phyloP scores from a whole-genome alignment of 129 eudicot genomes.

The Artemisia annua region DNA sequence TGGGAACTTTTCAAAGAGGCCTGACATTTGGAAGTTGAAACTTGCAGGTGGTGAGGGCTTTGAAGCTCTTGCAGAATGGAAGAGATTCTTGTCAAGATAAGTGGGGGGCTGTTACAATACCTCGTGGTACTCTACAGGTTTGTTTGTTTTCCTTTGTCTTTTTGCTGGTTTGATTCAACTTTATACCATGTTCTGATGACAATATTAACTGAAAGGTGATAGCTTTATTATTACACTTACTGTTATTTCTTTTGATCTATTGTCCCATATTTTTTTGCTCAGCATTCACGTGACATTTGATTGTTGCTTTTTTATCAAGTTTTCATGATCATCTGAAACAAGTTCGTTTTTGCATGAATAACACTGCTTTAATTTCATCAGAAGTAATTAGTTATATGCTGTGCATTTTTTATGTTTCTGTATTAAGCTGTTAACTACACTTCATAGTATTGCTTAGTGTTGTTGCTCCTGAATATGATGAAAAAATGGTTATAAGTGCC shows the following conservation, averaged over 20 bases:
- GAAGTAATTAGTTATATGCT: background rate
- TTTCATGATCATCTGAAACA: conserved; percentile 4
- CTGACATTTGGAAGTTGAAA: conserved; percentile 16
- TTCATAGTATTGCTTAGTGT: conserved; percentile 1
- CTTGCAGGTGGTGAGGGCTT: conserved; percentile 92
- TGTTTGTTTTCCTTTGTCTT: conserved; percentile 37
- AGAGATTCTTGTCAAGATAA: conserved; percentile 56
- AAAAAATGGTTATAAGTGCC: background rate
- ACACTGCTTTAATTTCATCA: background rate
- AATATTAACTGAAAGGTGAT: background rate
- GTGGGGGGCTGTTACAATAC: conserved; percentile 83
- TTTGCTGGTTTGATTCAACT: background rate
- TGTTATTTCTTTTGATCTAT: background rate
- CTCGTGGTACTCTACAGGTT: conserved; percentile 99
- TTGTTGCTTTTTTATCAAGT: background rate
- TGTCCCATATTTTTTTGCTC: background rate
- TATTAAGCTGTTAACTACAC: background rate
- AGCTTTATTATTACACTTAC: background rate
- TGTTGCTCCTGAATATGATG: conserved; percentile 7
- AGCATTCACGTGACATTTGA: background rate
- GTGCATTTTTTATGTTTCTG: background rate
- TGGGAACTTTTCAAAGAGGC: background rate
- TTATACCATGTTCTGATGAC: background rate
- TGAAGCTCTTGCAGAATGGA: conserved; percentile 65
- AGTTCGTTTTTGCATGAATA: background rate